Evolutionary conservation across 2,329 filamentous ascomycete genomes (phyloP), one percentile per base, ranked within the genome.

Genomic region (Acephala macrosclerotiorum): DNA sequence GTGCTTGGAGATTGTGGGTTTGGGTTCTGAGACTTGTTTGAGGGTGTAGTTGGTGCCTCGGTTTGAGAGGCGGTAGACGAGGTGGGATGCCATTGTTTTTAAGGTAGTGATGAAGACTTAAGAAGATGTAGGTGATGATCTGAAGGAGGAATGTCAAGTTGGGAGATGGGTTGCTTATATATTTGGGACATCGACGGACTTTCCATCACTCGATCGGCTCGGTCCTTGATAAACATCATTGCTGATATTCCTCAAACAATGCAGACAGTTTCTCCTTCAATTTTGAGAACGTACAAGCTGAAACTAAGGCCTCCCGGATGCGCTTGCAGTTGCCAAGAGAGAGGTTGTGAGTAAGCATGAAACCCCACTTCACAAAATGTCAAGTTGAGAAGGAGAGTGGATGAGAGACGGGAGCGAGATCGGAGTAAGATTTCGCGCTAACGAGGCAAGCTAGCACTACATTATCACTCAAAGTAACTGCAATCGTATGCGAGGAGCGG

Each of bases 1-100:
- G 55, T 74, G 53, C 4, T 66, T 61, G 8, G 69, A 62, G 12
- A 73, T 67, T 2, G 58, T 57, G 1, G 77, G 74, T 14, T 77
- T 65, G 0, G 73, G 67, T 66, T 78, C 77, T 0, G 64, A 58
- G 45, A 64, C 65, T 12, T 60, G 51, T n/a, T 73, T 64, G 6
- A 78, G 69, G 22, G 71, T 70, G 2, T 75, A 62, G 56, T 59
- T 56, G 8, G 38, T 40, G 25, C 55, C 60, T 40, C n/a, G 38
- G 26, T 47, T 63, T 42, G 56, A 26, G 47, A 71, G 63, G 40
- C 67, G 67, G 42, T 64, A 71, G 14, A 70, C 68, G n/a, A 25
- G 64, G 53, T 70, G 67, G 22, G 51, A 18, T 33, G 51, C 14
- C 51, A 55, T 55, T 33, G 51, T 55, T 5, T 33, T 53, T n/a